Evolutionary conservation across 345 rosid species (phyloP).

Genomic region (Hirschfeldia incana): DNA sequence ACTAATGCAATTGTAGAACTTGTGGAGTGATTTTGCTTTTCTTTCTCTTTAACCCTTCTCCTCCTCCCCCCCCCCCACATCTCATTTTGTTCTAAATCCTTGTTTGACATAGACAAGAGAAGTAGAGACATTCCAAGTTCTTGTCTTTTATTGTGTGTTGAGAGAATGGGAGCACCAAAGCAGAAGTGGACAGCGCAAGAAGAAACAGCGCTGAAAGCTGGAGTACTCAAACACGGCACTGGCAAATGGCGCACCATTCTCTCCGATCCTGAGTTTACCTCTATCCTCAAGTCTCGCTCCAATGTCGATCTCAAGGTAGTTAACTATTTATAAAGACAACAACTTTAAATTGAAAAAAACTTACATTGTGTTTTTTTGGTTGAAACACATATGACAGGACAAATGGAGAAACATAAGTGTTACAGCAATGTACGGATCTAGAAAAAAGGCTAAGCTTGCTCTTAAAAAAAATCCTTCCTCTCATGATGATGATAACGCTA

Average conservation of each 20-base stretch:
- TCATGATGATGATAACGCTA: slow-evolving; percentile 41
- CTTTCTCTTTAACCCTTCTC: neutral
- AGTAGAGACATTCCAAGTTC: neutral
- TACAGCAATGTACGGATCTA: slow-evolving; percentile 64
- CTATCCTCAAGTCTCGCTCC: slow-evolving; percentile 67
- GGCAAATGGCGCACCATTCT: slow-evolving; percentile 99
- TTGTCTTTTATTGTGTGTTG: neutral
- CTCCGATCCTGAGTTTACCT: slow-evolving; percentile 72
- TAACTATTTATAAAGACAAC: neutral
- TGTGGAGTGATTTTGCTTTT: neutral
- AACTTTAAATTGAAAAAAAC: neutral
- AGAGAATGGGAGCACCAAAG: slow-evolving; percentile 91
- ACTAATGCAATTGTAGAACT: neutral
- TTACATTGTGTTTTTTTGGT: neutral
- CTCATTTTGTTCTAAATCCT: neutral
- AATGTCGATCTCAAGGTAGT: slow-evolving; percentile 97
- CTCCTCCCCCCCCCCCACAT: neutral
- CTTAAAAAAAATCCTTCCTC: slow-evolving; percentile 56
- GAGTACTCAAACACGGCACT: slow-evolving; percentile 83
- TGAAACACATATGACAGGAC: slow-evolving; percentile 49
- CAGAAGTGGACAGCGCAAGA: slow-evolving; percentile 99
- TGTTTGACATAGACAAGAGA: neutral
- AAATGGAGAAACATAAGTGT: slow-evolving; percentile 99
- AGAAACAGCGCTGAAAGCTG: slow-evolving; percentile 95
- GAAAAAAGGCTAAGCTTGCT: slow-evolving; percentile 81